Percentiles rank a stretch among this genome's conserved stretches.
Evolutionary conservation across 2,329 filamentous ascomycete genomes (phyloP).

Genomic region (Fusarium sambucinum): DNA sequence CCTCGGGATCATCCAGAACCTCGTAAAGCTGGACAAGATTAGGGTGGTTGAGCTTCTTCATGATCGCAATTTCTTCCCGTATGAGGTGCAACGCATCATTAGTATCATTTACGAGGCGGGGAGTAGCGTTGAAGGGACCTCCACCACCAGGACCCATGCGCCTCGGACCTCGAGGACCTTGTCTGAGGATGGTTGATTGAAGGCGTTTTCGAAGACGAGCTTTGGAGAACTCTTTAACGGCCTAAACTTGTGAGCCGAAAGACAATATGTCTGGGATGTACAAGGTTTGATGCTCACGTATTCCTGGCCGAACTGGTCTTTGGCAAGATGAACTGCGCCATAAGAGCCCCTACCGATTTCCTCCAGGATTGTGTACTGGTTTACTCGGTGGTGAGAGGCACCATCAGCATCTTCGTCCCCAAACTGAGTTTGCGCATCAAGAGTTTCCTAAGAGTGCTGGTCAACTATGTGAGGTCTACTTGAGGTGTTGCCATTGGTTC

Average conservation of each 20-base stretch:
- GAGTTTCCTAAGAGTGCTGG: conserved; percentile 75
- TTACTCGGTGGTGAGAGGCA: conserved; percentile 84
- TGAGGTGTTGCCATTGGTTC: background rate
- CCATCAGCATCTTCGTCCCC: conserved; percentile 87
- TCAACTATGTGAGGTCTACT: conserved; percentile 22
- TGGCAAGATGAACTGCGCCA: conserved; percentile 89
- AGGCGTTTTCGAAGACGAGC: conserved; percentile 87
- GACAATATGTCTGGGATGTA: conserved; percentile 4
- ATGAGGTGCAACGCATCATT: conserved; percentile 84
- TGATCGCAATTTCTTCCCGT: conserved; percentile 95
- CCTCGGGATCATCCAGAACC: conserved; percentile 93
- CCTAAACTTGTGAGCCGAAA: conserved; percentile 64
- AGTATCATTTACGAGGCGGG: conserved; percentile 67
- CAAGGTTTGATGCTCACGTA: conserved; percentile 72
- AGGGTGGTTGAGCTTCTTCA: conserved; percentile 97
- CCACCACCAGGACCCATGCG: conserved; percentile 47
- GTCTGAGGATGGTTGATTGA: conserved; percentile 84
- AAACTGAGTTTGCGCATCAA: conserved; percentile 90
- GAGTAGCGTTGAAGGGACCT: conserved; percentile 44
- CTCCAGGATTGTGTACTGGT: conserved; percentile 93
- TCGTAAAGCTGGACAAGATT: conserved; percentile 95
- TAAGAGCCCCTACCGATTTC: conserved; percentile 98
- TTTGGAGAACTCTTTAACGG: conserved; percentile 98
- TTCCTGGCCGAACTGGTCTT: conserved; percentile 91
- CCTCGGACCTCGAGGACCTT: conserved; percentile 56